Evolutionary conservation across 441 rosid genomes (phyloP).

Genomic region (Oxalis stricta): DNA sequence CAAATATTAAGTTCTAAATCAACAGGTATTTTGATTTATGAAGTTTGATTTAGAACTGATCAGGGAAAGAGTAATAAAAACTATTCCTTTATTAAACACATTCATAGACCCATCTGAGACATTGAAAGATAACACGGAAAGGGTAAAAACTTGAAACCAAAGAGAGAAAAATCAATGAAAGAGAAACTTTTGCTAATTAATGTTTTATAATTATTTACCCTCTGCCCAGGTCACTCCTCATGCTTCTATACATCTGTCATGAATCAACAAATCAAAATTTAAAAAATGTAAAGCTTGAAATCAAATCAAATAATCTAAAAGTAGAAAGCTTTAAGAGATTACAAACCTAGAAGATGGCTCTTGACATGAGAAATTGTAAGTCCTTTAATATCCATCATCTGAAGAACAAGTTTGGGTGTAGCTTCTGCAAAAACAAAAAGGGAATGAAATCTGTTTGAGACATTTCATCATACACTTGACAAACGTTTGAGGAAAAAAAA

Average conservation of each 20-base stretch:
- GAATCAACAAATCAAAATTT: constrained; percentile 1
- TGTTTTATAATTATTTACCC: too few species aligned
- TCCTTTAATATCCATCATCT: constrained; percentile 91
- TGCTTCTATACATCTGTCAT: constrained; percentile 67
- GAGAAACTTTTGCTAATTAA: constrained; percentile 2
- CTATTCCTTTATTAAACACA: constrained; percentile 14
- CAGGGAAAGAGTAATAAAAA: constrained; percentile 20
- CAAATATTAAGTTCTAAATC: constrained; percentile 9
- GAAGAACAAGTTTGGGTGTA: constrained; percentile 91
- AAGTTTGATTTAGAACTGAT: constrained; percentile 16
- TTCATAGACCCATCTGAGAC: constrained; percentile 1
- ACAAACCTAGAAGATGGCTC: constrained; percentile 91
- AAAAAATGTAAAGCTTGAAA: not conserved
- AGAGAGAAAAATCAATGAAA: too few species aligned
- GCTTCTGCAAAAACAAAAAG: constrained; percentile 36
- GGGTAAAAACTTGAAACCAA: not conserved
- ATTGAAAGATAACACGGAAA: not conserved
- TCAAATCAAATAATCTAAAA: not conserved
- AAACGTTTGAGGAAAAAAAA: not conserved
- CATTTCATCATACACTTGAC: not conserved
- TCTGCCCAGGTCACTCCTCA: constrained; percentile 40
- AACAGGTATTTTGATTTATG: constrained; percentile 4
- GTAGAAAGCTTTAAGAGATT: not conserved
- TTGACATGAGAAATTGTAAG: constrained; percentile 95
- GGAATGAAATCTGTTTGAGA: too few species aligned